Evolutionary conservation across 805 yeast genomes (phyloP), one percentile per base, ranked within the genome.

Genomic region (Nakazawaea wickerhamii): DNA sequence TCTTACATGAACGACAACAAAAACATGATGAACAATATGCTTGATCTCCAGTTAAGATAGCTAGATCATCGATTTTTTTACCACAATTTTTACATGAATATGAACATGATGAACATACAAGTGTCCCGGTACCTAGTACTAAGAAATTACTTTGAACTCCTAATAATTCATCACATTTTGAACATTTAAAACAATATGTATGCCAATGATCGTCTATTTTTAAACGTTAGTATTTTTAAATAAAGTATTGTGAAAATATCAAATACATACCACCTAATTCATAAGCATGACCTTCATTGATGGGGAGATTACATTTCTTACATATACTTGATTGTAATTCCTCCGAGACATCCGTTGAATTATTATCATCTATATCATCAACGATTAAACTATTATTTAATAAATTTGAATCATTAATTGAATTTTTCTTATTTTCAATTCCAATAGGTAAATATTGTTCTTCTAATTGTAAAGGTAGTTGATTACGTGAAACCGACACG

Each of bases 21-120:
- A 91, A 93, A 61, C 99, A 91, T 38, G 73, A 71, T 7, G 95
- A 78, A 60, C 98, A 93, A 60, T 87, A 93, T 3, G 98, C 96
- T 58, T 86, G 91, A 53, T 93, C 95, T 20, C 96, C 96, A 1
- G 98, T 89, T 26, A 91, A 69, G 23, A 93, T 90, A 11, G 99
- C 98, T 67, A 88, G 71, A 59, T 91, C 96, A 52, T 85, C 91
- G 48, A 91, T 93, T 59, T 87, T 85, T 56, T 82, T 83, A 38
- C 79, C 76, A 68, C 99, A 91, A 46, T 81, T 78, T 51, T 78
- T 78, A 61, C 99, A 91, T 34, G 82, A 76, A 59, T 91, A 95
- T n/a, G 95, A 85, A 60, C 99, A 91, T 44, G 83, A 83, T 32
- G 87, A 78, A 60, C 99, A 91, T 11, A 91, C 87, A 45, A 93